A percentile compares a stretch with the other conserved stretches of the same genome.
These are phyloP conservation scores for Monilinia fructicola DNA, from an alignment of 2,329 filamentous ascomycete species.

Conservation along the genomic window DNA sequence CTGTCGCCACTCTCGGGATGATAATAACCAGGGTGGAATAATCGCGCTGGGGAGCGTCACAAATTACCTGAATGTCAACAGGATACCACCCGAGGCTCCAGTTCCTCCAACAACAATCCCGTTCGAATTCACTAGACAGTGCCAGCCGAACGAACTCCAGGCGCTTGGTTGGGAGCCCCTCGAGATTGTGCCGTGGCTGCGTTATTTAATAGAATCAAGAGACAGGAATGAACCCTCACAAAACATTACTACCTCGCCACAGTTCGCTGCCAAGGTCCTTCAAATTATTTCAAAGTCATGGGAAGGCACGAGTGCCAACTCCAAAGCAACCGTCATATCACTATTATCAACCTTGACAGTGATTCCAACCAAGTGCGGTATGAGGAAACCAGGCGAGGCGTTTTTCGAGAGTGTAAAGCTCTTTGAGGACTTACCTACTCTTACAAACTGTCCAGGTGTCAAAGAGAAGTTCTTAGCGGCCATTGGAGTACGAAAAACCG, in stretches of 20 bases:
- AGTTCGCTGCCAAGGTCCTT: constrained; percentile 76
- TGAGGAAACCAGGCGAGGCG: constrained; percentile 80
- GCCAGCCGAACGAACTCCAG: constrained; percentile 67
- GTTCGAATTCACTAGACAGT: constrained; percentile 73
- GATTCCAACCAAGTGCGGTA: constrained; percentile 87
- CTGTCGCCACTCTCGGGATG: constrained; percentile 68
- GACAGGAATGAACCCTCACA: constrained; percentile 60
- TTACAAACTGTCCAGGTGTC: constrained; percentile 71
- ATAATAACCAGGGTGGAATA: constrained; percentile 63
- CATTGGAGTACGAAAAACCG: constrained; percentile 89
- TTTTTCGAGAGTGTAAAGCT: constrained; percentile 94
- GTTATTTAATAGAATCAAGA: constrained; percentile 70
- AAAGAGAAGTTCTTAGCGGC: constrained; percentile 87
- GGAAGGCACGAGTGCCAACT: constrained; percentile 70
- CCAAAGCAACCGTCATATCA: constrained; percentile 64
- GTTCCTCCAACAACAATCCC: constrained; percentile 81
- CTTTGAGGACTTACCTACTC: constrained; percentile 87
- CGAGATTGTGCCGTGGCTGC: constrained; percentile 81
- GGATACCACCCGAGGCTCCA: constrained; percentile 78
- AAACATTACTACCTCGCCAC: constrained; percentile 68
- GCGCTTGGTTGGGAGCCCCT: constrained; percentile 84
- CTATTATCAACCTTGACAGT: constrained; percentile 68
- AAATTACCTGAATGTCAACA: constrained; percentile 72
- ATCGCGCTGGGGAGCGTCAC: constrained; percentile 74
- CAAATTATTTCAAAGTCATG: constrained; percentile 83